Evolutionary conservation across 768 basidiomycete genomes (phyloP).

Genomic region (Lyophyllum shimeji): DNA sequence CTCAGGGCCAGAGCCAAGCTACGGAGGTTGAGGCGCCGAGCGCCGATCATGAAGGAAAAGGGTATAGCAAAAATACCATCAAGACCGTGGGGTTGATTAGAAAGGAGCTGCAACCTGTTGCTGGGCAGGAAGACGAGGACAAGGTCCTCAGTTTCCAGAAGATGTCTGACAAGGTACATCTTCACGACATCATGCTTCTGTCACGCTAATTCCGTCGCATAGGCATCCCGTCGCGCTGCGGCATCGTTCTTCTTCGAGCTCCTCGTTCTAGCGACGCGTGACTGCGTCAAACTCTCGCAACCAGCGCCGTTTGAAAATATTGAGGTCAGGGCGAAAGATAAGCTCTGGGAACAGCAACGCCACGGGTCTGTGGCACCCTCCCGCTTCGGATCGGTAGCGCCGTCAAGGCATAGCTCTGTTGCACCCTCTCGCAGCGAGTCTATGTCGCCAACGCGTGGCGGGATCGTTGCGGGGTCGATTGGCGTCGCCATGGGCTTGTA

Average conservation of each 20-base stretch:
- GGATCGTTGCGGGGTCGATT: slow-evolving; percentile 46
- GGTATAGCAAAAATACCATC: slow-evolving; percentile 87
- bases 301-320: slow-evolving; percentile 80
- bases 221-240: slow-evolving; percentile 91
- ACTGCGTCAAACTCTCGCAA: slow-evolving; percentile 84
- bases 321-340: slow-evolving; percentile 75
- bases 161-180: slow-evolving; percentile 72
- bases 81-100: slow-evolving; percentile 79
- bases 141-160: slow-evolving; percentile 75
- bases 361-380: slow-evolving; percentile 31
- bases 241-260: slow-evolving; percentile 98
- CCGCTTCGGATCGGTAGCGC: slow-evolving; percentile 21
- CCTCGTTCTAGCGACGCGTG: slow-evolving; percentile 90
- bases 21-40: slow-evolving; percentile 40
- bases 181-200: not conserved
- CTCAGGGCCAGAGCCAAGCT: slow-evolving; percentile 46
- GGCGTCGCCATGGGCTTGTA: slow-evolving; percentile 41
- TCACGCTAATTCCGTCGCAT: slow-evolving; percentile 8
- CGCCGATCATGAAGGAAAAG: slow-evolving; percentile 57
- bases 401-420: slow-evolving; percentile 20
- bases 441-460: slow-evolving; percentile 25
- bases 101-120: slow-evolving; percentile 60
- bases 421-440: slow-evolving; percentile 21
- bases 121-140: slow-evolving; percentile 46
- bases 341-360: slow-evolving; percentile 75